A percentile compares a stretch with the other conserved stretches of the same genome.
Conservation (phyloP, 164 flowering plant species). For the Tinospora cordifolia region DNA sequence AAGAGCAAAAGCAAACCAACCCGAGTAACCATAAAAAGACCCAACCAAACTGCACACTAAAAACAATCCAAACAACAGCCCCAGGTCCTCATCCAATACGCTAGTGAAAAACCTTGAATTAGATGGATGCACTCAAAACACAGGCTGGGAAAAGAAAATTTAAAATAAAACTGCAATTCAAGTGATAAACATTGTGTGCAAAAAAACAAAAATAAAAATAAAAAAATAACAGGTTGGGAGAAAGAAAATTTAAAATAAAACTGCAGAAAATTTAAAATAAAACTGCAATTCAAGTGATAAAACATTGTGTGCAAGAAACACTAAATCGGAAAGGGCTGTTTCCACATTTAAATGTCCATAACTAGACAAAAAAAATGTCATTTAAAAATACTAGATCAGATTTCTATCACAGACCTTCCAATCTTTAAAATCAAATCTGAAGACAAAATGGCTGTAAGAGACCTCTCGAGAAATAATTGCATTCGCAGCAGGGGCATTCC, state of each 20-base stretch:
- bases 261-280: neutral
- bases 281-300: neutral
- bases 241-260: too few relatives aligned
- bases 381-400: neutral
- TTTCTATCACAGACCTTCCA: conserved; percentile 59
- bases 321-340: too few relatives aligned
- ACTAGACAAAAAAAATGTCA: neutral
- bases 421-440: conserved; percentile 78
- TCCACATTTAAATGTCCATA: too few relatives aligned
- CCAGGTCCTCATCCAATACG: too few relatives aligned
- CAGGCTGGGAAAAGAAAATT: neutral
- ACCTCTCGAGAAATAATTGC: conserved; percentile 54
- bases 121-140: too few relatives aligned
- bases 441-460: conserved; percentile 62
- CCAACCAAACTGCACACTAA: too few relatives aligned
- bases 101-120: too few relatives aligned
- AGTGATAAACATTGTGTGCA: neutral
- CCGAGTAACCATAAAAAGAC: too few relatives aligned
- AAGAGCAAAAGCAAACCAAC: too few relatives aligned
- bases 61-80: too few relatives aligned
- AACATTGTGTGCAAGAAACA: neutral
- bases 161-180: neutral
- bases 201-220: neutral
- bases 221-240: too few relatives aligned
- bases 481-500: conserved; percentile 70